Evolutionary conservation across 2,329 filamentous ascomycete species (phyloP).

Genomic region (Scedosporium boydii): DNA sequence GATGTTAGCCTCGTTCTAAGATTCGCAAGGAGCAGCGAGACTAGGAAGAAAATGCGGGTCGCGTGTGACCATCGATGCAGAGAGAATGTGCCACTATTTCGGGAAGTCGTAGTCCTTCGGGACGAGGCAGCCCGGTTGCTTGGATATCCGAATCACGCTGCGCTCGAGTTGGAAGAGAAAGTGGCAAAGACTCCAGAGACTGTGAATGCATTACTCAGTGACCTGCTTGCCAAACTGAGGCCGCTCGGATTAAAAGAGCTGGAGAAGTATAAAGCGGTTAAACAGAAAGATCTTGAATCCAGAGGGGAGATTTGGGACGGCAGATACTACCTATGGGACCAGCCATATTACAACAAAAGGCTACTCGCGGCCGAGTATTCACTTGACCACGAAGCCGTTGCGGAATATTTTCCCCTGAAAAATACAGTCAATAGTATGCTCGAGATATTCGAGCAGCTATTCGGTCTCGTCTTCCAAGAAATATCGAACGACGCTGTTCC

Average conservation of each 20-base stretch:
- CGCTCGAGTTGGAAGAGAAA: background rate
- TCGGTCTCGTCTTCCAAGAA: background rate
- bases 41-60: background rate
- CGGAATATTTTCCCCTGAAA: background rate
- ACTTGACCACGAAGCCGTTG: background rate
- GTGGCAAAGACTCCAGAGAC: conserved; percentile 5
- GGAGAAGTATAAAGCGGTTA: background rate
- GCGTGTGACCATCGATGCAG: conserved; percentile 2
- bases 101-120: conserved; percentile 6
- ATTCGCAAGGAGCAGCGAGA: background rate
- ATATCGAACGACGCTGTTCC: background rate
- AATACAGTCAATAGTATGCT: background rate
- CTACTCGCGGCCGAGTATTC: background rate
- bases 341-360: background rate
- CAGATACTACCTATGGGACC: background rate
- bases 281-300: background rate
- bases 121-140: conserved; percentile 8
- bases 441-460: background rate
- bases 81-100: conserved; percentile 4
- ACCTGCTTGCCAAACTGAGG: background rate
- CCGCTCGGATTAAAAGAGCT: background rate
- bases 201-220: background rate
- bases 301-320: background rate
- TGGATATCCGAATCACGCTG: conserved; percentile 5
- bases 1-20: background rate